Percentiles rank a stretch among this genome's conserved stretches.
Evolutionary conservation across 78 protist genomes (phyloP).

Genomic region (Creolimax fragrantissima): DNA sequence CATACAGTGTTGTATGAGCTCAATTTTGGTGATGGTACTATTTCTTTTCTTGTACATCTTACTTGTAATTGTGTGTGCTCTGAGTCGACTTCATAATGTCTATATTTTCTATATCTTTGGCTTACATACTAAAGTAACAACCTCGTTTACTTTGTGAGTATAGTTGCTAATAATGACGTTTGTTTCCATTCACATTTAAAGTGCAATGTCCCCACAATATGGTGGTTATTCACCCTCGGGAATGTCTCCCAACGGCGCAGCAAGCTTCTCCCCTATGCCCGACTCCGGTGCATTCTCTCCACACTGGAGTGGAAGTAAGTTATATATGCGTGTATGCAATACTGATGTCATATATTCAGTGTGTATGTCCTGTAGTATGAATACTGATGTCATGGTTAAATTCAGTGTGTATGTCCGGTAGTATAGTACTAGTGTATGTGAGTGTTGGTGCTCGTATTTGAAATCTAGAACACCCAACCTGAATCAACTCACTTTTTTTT

Average conservation of each 20-base stretch:
- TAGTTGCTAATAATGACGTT: too few species aligned
- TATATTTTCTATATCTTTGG: too few species aligned
- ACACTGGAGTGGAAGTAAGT: neutral
- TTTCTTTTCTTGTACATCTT: neutral
- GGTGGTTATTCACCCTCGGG: conserved; percentile 2
- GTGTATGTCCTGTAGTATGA: neutral
- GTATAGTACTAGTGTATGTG: neutral
- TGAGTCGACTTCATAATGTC: neutral
- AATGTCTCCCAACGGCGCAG: neutral
- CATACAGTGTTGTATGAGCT: too few species aligned
- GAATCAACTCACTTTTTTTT: too few species aligned
- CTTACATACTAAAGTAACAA: too few species aligned
- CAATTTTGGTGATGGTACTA: too few species aligned
- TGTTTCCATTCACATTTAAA: too few species aligned
- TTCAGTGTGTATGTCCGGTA: neutral
- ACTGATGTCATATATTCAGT: neutral
- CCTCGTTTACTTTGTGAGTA: too few species aligned
- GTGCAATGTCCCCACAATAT: neutral
- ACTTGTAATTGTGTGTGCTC: neutral
- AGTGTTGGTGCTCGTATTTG: too few species aligned
- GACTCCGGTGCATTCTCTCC: conserved; percentile 12
- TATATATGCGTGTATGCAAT: neutral
- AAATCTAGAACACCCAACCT: too few species aligned
- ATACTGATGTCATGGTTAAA: neutral
- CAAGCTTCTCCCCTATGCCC: neutral